These are phyloP conservation scores for Aspergillus vadensis DNA, from an alignment of 2,329 filamentous ascomycete species.

Conservation along the genomic window DNA sequence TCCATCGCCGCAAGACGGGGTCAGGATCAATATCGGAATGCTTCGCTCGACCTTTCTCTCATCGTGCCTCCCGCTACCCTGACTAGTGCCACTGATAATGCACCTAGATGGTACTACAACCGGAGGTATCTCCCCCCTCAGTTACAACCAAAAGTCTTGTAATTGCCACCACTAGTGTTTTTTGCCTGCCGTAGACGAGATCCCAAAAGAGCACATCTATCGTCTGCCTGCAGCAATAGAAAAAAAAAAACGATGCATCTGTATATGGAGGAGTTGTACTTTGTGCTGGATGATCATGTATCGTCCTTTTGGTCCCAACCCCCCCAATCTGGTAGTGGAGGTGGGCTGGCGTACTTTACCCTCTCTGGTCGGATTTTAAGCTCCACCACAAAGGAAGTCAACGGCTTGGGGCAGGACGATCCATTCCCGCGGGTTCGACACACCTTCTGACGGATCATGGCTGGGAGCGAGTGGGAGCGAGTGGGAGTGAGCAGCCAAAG, in stretches of 20 bases:
- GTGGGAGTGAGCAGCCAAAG: conserved; percentile 18
- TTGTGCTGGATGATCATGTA: neutral
- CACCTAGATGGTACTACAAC: neutral
- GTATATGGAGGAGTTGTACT: neutral
- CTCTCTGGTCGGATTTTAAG: conserved; percentile 6
- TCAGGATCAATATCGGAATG: conserved; percentile 5
- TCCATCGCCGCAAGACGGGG: neutral
- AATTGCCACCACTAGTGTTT: neutral
- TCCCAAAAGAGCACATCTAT: neutral
- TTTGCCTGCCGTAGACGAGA: neutral
- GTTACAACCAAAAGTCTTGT: neutral
- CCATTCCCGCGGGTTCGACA: conserved; percentile 31
- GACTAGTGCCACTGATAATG: conserved; percentile 3
- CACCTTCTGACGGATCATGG: conserved; percentile 28
- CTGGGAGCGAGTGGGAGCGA: conserved; percentile 8
- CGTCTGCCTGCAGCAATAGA: neutral
- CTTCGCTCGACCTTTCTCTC: neutral
- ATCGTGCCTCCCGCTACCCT: neutral
- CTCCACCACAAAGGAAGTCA: conserved; percentile 12
- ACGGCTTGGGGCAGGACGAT: conserved; percentile 29
- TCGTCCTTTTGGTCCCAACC: neutral
- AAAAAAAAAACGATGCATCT: neutral
- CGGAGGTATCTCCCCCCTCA: neutral
- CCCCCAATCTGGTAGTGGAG: neutral
- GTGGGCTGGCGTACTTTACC: conserved; percentile 6